Evolutionary conservation across 2,329 filamentous ascomycete genomes (phyloP), one percentile per base, ranked within the genome.

Genomic region (Xylaria sp.): DNA sequence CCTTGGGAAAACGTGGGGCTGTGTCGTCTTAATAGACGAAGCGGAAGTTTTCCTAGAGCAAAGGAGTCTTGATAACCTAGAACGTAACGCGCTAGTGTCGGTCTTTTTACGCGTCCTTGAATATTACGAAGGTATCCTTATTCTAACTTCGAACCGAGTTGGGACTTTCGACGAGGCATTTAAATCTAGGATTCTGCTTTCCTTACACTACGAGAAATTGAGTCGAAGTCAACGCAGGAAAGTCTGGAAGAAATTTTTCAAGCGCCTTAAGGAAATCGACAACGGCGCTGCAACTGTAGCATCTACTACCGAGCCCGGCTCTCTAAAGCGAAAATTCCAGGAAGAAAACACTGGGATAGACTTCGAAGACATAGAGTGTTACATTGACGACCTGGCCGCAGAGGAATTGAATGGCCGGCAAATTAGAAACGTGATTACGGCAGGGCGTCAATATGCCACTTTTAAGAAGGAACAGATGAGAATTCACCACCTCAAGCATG

Each of bases 111-210:
- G 80, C 15, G 75, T 77, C 6, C 72, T 84, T 3, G 79, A 82
- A 42, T 83, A 83, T 64, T 83, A 82, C 63, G 73, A 79, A 15
- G 82, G 82, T 54, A 80, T 83, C 59, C 74, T 81, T 2, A 79
- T 83, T 61, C 76, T 83, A 0, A 83, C 83, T 2, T 78, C 79
- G 6, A 80, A 82, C 31, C 77, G 82, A 0, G 72, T 75, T 9
- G 69, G 71, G 1, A 74, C 67, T 0, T 75, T 76, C 42, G 73
- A 74, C 23, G 72, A 76, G 28, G 73, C 73, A 1, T 73, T 76
- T 66, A 73, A 74, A 36, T 73, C 71, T 1, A 62, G 72, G 0
- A 73, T 74, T 2, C 72, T 66, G 1, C 51, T 76, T 2, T 48
- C 73, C 10, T 36, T 76, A 1, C 71, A 68, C 20, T 76, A 76